Evolutionary conservation across 2,329 filamentous ascomycete genomes (phyloP).

Genomic region (Pseudogymnoascus sp.): DNA sequence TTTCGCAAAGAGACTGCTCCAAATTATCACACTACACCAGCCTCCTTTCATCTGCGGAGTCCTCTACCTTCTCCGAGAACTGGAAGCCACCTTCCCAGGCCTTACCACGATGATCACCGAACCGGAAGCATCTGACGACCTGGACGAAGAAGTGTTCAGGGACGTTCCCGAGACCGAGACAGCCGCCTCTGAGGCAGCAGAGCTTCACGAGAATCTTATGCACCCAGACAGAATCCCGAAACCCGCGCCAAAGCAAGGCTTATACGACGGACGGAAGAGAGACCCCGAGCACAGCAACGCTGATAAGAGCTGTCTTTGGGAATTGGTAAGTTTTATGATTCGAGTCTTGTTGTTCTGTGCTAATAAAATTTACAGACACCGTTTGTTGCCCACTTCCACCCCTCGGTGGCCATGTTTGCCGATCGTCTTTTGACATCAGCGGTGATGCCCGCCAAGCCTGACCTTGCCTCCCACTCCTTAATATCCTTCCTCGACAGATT

Average conservation of each 20-base stretch:
- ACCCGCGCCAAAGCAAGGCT: constrained; percentile 23
- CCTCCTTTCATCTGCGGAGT: constrained; percentile 87
- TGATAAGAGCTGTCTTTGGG: constrained; percentile 90
- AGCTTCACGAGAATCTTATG: constrained; percentile 18
- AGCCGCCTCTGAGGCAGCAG: constrained; percentile 26
- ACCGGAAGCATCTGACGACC: constrained; percentile 68
- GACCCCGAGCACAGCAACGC: constrained; percentile 89
- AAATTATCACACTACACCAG: constrained; percentile 80
- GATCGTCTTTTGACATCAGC: constrained; percentile 59
- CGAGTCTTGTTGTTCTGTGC: neutral
- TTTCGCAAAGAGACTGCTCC: constrained; percentile 87
- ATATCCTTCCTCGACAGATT: constrained; percentile 97
- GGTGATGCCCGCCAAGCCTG: constrained; percentile 75
- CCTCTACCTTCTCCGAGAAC: constrained; percentile 78
- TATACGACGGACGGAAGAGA: constrained; percentile 83
- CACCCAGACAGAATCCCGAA: constrained; percentile 11
- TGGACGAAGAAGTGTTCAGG: constrained; percentile 45
- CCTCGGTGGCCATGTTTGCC: constrained; percentile 81
- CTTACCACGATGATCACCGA: constrained; percentile 71
- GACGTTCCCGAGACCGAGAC: constrained; percentile 52
- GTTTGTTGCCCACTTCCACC: constrained; percentile 77
- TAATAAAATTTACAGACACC: constrained; percentile 39
- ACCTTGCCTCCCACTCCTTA: constrained; percentile 80
- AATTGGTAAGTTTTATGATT: constrained; percentile 50
- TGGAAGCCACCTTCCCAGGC: constrained; percentile 71